Conservation (phyloP, 2,329 filamentous ascomycete genomes). For the Monilinia laxa region DNA sequence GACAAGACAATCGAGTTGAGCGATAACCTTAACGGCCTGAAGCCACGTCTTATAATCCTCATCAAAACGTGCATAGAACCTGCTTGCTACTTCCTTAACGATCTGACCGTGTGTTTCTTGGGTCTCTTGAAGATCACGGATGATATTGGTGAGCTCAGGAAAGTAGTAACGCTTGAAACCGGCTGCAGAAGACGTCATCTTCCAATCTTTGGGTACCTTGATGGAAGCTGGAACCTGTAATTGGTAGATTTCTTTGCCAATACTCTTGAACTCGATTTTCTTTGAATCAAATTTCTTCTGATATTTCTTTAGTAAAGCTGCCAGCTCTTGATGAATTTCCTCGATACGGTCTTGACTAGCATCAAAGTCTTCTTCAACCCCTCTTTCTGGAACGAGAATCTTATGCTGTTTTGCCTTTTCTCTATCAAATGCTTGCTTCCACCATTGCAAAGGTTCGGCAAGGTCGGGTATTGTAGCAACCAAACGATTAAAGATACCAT, state of each 20-base stretch:
- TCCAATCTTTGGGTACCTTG: slow-evolving; percentile 85
- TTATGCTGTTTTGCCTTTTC: slow-evolving; percentile 74
- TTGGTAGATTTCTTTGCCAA: slow-evolving; percentile 97
- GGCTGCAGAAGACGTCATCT: slow-evolving; percentile 93
- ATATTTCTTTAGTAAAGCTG: slow-evolving; percentile 68
- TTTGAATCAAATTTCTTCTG: slow-evolving; percentile 73
- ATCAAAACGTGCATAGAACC: slow-evolving; percentile 87
- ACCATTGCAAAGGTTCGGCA: slow-evolving; percentile 69
- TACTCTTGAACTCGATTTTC: slow-evolving; percentile 70
- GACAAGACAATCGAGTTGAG: slow-evolving; percentile 92
- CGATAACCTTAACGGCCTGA: slow-evolving; percentile 81
- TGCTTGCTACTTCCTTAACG: slow-evolving; percentile 76
- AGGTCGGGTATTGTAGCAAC: slow-evolving; percentile 85
- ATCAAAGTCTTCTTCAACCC: slow-evolving; percentile 92
- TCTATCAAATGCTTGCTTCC: slow-evolving; percentile 91
- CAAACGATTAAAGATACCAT: slow-evolving; percentile 81
- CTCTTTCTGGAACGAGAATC: slow-evolving; percentile 78
- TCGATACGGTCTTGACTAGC: slow-evolving; percentile 73
- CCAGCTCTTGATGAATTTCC: slow-evolving; percentile 70
- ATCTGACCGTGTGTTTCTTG: slow-evolving; percentile 93
- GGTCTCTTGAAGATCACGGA: slow-evolving; percentile 86
- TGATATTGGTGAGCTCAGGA: slow-evolving; percentile 74
- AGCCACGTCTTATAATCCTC: slow-evolving; percentile 83
- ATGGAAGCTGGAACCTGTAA: slow-evolving; percentile 82
- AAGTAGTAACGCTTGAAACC: slow-evolving; percentile 94